Evolutionary conservation across 225 moss, liverwort and hornwort species (phyloP).

Genomic region (Ulota crispa): DNA sequence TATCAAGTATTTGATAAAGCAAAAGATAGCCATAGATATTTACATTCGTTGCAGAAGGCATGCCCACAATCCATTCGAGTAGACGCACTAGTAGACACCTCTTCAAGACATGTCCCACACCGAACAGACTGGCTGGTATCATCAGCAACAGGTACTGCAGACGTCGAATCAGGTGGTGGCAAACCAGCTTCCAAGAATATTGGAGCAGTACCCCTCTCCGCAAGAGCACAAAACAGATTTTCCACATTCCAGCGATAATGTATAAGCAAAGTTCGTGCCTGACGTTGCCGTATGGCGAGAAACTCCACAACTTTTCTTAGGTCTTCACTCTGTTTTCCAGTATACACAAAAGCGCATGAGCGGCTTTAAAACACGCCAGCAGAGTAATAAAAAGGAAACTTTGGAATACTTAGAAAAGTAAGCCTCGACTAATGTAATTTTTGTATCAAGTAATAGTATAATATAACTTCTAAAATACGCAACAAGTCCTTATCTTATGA

Average conservation of each 20-base stretch:
- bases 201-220: slow-evolving; percentile 77
- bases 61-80: slow-evolving; percentile 98
- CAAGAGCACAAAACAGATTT: slow-evolving; percentile 78
- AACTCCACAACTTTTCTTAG: slow-evolving; percentile 89
- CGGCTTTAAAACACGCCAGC: not conserved
- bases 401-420: not conserved
- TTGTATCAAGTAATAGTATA: slow-evolving; percentile 1
- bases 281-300: slow-evolving; percentile 67
- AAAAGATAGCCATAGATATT: slow-evolving; percentile 4
- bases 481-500: not conserved
- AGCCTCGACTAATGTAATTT: not conserved
- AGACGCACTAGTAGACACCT: slow-evolving; percentile 56
- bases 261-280: slow-evolving; percentile 93
- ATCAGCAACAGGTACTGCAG: slow-evolving; percentile 28
- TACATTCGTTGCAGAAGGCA: slow-evolving; percentile 92
- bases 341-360: slow-evolving; percentile 13
- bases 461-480: not conserved
- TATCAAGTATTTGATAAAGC: not conserved
- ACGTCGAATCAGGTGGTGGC: slow-evolving; percentile 61
- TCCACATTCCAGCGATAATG: slow-evolving; percentile 98
- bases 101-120: slow-evolving; percentile 90
- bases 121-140: slow-evolving; percentile 38
- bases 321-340: slow-evolving; percentile 71
- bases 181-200: slow-evolving; percentile 91
- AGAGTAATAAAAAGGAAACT: not conserved